These are phyloP conservation scores for Podospora appendiculata DNA, from an alignment of 495 filamentous ascomycete species.

Conservation along the genomic window DNA sequence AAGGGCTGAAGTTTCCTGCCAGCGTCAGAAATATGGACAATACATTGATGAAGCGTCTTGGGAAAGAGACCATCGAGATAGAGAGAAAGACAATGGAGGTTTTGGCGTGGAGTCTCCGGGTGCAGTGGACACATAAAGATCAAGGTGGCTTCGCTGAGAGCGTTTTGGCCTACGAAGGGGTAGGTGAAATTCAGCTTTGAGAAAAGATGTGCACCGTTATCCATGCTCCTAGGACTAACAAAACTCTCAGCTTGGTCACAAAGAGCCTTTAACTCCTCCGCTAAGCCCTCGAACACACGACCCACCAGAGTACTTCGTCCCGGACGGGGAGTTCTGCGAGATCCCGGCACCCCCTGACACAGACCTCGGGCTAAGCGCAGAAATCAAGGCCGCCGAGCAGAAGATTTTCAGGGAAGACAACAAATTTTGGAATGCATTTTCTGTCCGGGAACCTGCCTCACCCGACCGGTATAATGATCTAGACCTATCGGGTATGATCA, in stretches of 20 bases:
- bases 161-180: constrained; percentile 24
- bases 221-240: not conserved
- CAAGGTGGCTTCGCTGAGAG: constrained; percentile 23
- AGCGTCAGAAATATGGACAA: not conserved
- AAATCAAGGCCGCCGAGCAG: constrained; percentile 40
- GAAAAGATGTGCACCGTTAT: not conserved
- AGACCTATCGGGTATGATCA: constrained; percentile 15
- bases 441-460: not conserved
- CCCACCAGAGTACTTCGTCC: constrained; percentile 31
- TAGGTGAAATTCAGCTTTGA: constrained; percentile 12
- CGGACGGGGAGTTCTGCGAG: constrained; percentile 37
- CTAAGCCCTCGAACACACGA: constrained; percentile 42
- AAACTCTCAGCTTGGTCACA: constrained; percentile 17
- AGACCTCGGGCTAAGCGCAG: constrained; percentile 35
- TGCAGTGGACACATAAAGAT: constrained; percentile 29
- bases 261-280: constrained; percentile 48
- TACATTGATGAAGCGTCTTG: not conserved
- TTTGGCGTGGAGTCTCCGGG: constrained; percentile 22
- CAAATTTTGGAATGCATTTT: constrained; percentile 10
- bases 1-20: constrained; percentile 27
- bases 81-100: constrained; percentile 8
- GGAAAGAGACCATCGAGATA: constrained; percentile 14
- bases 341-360: constrained; percentile 48
- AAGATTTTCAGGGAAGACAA: constrained; percentile 11
- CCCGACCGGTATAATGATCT: constrained; percentile 16